A percentile compares a stretch with the other conserved stretches of the same genome.
phyloP scores from a whole-genome alignment of 2,329 filamentous ascomycete genomes.

The Talaromyces verruculosus region DNA sequence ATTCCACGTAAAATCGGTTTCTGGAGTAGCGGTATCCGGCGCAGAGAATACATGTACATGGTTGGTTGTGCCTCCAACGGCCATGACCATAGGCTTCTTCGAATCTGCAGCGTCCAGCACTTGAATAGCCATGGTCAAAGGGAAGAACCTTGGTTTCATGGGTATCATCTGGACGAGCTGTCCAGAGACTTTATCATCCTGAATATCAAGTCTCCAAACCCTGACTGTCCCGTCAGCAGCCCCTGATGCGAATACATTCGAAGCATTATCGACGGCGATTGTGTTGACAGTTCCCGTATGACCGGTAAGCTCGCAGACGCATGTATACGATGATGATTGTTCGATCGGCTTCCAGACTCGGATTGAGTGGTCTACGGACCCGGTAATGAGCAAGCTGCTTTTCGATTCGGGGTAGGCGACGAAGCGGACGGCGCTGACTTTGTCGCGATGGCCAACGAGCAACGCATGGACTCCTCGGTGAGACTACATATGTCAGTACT shows the following conservation, averaged over 20 bases:
- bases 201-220: constrained; percentile 63
- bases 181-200: constrained; percentile 44
- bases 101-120: constrained; percentile 55
- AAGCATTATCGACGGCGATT: constrained; percentile 49
- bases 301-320: constrained; percentile 55
- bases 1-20: constrained; percentile 63
- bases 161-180: constrained; percentile 63
- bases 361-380: constrained; percentile 76
- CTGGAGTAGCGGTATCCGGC: constrained; percentile 36
- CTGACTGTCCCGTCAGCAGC: constrained; percentile 63
- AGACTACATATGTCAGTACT: constrained; percentile 23
- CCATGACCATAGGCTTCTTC: constrained; percentile 60
- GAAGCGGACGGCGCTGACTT: constrained; percentile 82
- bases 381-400: constrained; percentile 66
- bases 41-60: constrained; percentile 77
- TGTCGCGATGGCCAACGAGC: constrained; percentile 72
- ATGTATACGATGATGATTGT: constrained; percentile 37
- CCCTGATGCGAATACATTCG: constrained; percentile 57
- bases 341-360: constrained; percentile 57
- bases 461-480: constrained; percentile 63
- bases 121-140: constrained; percentile 71
- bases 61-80: constrained; percentile 80
- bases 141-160: constrained; percentile 76
- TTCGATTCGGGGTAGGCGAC: constrained; percentile 55
- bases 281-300: constrained; percentile 75